Evolutionary conservation across 129 eudicot species (phyloP), one percentile per base, ranked within the genome.

Genomic region (Helichrysum umbraculigerum): DNA sequence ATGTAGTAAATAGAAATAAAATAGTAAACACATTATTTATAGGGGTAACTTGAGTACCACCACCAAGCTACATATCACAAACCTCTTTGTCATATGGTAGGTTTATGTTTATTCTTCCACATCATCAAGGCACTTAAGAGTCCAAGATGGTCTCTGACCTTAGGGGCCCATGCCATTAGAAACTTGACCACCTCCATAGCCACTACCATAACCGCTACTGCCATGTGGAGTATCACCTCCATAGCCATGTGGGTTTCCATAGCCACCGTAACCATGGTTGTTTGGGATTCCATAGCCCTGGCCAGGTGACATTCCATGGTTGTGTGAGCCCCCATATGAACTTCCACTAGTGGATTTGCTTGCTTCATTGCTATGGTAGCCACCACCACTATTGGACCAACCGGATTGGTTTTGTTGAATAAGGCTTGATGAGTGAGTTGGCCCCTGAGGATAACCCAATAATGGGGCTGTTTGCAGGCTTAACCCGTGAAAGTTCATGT

Each of bases 111-210:
- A 82, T 65, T 86, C 52, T 12, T 11, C 86, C 19, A 76, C 82
- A 30, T 71, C 84, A 7, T 78, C 86, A 29, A 85, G 75, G 17
- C 76, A 75, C 82, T 86, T 85, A 44, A 79, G 33, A 62, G 50
- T 72, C 89, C 89, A 86, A 30, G 75, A 51, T 12, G 73, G 70
- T 69, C 70, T 67, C 68, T 79, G 71, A 59, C 41, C 41, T 7
- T 78, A 74, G 66, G 77, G 80, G 73, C 72, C 76, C 56, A 32
- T 9, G 37, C 70, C 76, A 50, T 39, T 77, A 7, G 61, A 44
- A 77, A 19, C 58, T 8, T 67, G 75, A 4, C 76, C 78, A 44
- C 66, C 66, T 68, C 66, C 68, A n/a, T 79, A 76, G 83, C 25
- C 60, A 29, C 35, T 32, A 74, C 83, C 82, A 21, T 68, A 67